These are phyloP conservation scores for Neckera pumila DNA, from an alignment of 225 moss, liverwort and hornwort species.

Conservation along the genomic window DNA sequence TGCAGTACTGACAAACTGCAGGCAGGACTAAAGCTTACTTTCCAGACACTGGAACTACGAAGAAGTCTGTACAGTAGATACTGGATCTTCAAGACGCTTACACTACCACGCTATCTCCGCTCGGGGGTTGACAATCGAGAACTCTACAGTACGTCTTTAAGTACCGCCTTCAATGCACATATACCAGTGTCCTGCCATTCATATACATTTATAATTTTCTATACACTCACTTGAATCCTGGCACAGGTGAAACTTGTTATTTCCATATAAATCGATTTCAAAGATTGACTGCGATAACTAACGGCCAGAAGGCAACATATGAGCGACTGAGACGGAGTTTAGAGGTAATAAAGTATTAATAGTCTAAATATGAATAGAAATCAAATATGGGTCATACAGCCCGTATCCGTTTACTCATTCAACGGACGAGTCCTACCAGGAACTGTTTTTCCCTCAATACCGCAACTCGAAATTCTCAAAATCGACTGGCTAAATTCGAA, in stretches of 20 bases:
- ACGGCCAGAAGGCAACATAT: not conserved
- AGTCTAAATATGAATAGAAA: not conserved
- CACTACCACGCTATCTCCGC: not conserved
- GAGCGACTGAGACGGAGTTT: not conserved
- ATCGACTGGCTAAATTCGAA: not conserved
- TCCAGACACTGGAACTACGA: not conserved
- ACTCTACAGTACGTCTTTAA: not conserved
- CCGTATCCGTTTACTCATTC: not conserved
- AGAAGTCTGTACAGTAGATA: not conserved
- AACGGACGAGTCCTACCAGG: not conserved
- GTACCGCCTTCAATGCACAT: not conserved
- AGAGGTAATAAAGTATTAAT: not conserved
- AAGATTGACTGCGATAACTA: not conserved
- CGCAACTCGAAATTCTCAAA: not conserved
- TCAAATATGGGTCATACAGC: not conserved
- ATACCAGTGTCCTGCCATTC: not conserved
- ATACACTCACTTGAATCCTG: not conserved
- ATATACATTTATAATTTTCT: not conserved
- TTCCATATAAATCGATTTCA: not conserved
- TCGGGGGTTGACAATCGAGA: not conserved
- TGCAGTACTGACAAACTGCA: not conserved
- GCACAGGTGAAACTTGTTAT: not conserved
- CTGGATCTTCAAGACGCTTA: not conserved
- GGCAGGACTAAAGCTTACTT: not conserved
- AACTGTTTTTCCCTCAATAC: not conserved